phyloP scores from a whole-genome alignment of 1,284 basidiomycete genomes.

The Apiotrichum gamsii region DNA sequence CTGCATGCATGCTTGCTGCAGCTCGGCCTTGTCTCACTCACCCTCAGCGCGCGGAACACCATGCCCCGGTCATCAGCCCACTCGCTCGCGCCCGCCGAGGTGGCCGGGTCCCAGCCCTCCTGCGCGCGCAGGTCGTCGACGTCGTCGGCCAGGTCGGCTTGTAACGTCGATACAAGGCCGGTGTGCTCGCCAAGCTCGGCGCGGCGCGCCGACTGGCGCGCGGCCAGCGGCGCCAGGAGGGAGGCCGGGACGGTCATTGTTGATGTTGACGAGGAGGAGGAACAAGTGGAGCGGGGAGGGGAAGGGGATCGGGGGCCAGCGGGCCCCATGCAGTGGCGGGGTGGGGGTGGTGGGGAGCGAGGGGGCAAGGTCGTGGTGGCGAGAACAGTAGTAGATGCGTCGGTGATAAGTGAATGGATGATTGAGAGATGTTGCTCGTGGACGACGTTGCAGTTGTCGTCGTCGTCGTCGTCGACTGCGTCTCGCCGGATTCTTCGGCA shows the following conservation, averaged over 20 bases:
- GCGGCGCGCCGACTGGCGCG: conserved; percentile 5
- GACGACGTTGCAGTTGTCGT: too few relatives aligned
- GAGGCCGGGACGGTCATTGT: neutral
- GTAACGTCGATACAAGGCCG: conserved; percentile 22
- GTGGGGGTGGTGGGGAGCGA: too few relatives aligned
- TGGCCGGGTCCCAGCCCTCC: conserved; percentile 38
- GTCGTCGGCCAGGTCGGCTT: conserved; percentile 31
- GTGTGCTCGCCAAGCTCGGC: conserved; percentile 31
- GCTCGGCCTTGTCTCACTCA: too few relatives aligned
- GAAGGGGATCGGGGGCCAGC: neutral
- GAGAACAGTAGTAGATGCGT: too few relatives aligned
- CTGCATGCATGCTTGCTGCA: too few relatives aligned
- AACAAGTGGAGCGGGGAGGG: neutral
- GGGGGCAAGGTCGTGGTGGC: too few relatives aligned
- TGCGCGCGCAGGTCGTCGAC: conserved; percentile 32
- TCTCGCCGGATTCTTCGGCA: too few relatives aligned
- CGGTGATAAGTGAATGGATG: too few relatives aligned
- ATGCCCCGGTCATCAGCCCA: conserved; percentile 37
- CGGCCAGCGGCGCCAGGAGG: neutral
- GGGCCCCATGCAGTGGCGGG: neutral
- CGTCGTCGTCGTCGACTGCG: too few relatives aligned
- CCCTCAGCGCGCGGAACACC: conserved; percentile 40
- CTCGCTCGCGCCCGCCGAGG: conserved; percentile 27
- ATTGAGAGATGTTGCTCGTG: too few relatives aligned
- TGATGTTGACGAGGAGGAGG: neutral